Base-by-base conservation (phyloP, 805 yeast genomes). In the Kregervanrija pseudodelftensis region DNA sequence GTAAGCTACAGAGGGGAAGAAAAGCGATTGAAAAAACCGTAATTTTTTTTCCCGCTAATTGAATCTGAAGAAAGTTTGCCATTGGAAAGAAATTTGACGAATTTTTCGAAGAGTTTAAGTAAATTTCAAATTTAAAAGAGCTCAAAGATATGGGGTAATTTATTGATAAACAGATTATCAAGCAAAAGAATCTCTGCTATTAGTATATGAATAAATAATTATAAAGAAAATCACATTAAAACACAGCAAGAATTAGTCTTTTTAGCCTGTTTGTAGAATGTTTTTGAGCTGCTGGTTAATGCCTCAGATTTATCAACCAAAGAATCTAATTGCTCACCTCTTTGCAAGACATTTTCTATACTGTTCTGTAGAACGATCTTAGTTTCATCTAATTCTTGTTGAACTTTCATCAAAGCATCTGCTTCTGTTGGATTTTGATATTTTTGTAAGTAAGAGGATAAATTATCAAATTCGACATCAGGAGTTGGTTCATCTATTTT, bases 351-450 rank as follows among this genome's bases (percentile, higher is more conserved):
- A 49, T 84, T 76, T 66, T 93, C 97, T 54, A 93, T 91, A 39
- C 97, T 89, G 69, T 91, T 90, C 68, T 93, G 98, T 58, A 93
- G 73, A 36, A 90, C 96, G 56, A 91, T 87, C 72, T 93, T 93
- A 33, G 99, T 93, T 62, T 93, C 99, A 65, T 93, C 99, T 57
- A 93, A 77, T 66, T 93, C 99, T 61, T 89, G 95, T 70, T 93
- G 99, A 16, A 93, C 99, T 64, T 84, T 85, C 95, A 93, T 83
- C 50, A 93, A 80, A 10, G 96, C 84, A 64, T 93, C 99, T 0
- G 98, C 98, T 70, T 93, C 96, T 36, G 84, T 75, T 30, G 99
- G 99, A 63, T 93, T 96, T 69, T 93, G 99, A 68, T 93, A 93
- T 59, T 86, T 86, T 56, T 72, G 68, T 54, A 93, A 68, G 62